Base-by-base conservation (phyloP, 768 basidiomycete genomes). In the Panus rudis region DNA sequence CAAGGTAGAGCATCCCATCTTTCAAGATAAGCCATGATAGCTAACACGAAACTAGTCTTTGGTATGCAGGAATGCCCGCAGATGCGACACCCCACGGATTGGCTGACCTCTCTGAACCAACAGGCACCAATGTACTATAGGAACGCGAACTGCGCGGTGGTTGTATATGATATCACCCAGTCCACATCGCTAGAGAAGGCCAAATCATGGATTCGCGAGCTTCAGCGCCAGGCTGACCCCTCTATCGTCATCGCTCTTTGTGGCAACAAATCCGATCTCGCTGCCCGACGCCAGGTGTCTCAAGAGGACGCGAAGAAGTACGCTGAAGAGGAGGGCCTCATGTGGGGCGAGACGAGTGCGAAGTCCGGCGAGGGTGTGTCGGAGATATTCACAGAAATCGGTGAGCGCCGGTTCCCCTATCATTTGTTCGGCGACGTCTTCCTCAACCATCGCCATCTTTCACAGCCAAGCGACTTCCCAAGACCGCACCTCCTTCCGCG, bases 101-200 rank as follows among this genome's bases (percentile, higher is more conserved):
- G n/a, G n/a, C n/a, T n/a, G n/a, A n/a, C n/a, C n/a, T n/a, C n/a
- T n/a, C n/a, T n/a, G n/a, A n/a, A n/a, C n/a, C 41, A 44, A 16
- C 43, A 91, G 79, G 89, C 90, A 27, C 92, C 90, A 43, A 94
- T 93, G 92, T 94, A 94, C 70, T 96, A 96, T 66, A 84, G 91
- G 52, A 91, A 91, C 52, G 90, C 89, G 57, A 87, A 92, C 57
- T 92, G 90, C 56, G 91, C 92, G 20, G 88, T 94, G 21, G 92
- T 92, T 37, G 91, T 92, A 17, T 94, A 92, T 62, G 96, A 99
- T 65, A 93, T 99, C 63, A 98, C 96, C 31, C 86, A 91, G 59
- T 61, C 84, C 6, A 73, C 90, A 19, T 94, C 93, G 2, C 78
- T 94, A 50, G 90, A 94, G 69, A 96, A 94, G 67, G 94, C 94